Evolutionary conservation across 495 filamentous ascomycete species (phyloP).

Genomic region (Massariosphaeria phaeospora): DNA sequence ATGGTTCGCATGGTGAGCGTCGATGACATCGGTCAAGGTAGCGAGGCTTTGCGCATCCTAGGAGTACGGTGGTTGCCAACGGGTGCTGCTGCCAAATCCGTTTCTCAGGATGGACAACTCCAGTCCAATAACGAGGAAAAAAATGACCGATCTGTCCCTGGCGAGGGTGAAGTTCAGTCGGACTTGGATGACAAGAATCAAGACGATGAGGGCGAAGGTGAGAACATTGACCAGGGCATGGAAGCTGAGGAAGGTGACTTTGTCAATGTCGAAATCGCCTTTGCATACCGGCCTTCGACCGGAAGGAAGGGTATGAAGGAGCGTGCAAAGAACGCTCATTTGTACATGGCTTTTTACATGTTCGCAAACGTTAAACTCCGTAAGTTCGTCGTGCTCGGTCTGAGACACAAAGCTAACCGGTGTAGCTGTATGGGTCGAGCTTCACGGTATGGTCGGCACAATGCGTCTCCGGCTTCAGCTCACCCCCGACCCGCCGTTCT

Average conservation of each 20-base stretch:
- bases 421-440: constrained; percentile 63
- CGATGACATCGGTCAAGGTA: constrained; percentile 65
- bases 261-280: constrained; percentile 64
- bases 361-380: constrained; percentile 54
- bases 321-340: constrained; percentile 64
- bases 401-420: constrained; percentile 15
- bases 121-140: constrained; percentile 38
- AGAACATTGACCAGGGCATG: constrained; percentile 57
- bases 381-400: constrained; percentile 5
- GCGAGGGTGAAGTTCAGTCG: constrained; percentile 38
- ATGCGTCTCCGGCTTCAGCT: constrained; percentile 62
- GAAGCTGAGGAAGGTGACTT: constrained; percentile 71
- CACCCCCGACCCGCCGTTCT: constrained; percentile 67
- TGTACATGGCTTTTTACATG: constrained; percentile 65
- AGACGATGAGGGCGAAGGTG: constrained; percentile 35
- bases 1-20: constrained; percentile 63
- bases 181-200: constrained; percentile 36
- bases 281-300: constrained; percentile 58
- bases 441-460: constrained; percentile 60
- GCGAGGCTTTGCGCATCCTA: constrained; percentile 58
- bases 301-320: constrained; percentile 50
- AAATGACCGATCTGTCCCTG: constrained; percentile 51
- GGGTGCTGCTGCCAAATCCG: constrained; percentile 56
- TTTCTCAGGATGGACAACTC: constrained; percentile 52
- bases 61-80: constrained; percentile 63